These are phyloP conservation scores for Fagus crenata DNA, from an alignment of 306 rosid species.

Conservation along the genomic window DNA sequence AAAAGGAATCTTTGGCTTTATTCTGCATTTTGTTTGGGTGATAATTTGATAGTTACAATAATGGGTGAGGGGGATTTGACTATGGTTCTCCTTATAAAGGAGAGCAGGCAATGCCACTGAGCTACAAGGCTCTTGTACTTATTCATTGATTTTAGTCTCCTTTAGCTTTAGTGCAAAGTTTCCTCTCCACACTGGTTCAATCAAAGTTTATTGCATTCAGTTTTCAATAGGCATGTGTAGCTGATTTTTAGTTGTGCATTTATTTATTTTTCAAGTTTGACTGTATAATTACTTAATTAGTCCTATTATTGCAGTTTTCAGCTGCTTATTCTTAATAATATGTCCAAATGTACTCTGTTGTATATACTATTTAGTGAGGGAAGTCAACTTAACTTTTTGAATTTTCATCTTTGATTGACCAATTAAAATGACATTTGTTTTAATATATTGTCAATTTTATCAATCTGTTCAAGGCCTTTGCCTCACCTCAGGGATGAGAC, in stretches of 20 bases:
- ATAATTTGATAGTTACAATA: too few relatives aligned
- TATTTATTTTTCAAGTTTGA: not conserved
- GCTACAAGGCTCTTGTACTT: too few relatives aligned
- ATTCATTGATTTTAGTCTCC: not conserved
- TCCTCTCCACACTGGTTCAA: not conserved
- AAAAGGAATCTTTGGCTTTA: not conserved
- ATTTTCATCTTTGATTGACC: not conserved
- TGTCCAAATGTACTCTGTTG: not conserved
- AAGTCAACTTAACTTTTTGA: not conserved
- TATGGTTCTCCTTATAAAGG: too few relatives aligned
- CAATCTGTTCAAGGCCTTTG: not conserved
- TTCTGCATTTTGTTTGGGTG: not conserved
- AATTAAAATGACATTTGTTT: not conserved
- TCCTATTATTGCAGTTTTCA: not conserved
- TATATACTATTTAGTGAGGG: not conserved
- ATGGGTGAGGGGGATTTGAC: too few relatives aligned
- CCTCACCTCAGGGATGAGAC: not conserved
- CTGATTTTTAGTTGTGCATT: not conserved
- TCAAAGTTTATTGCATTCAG: not conserved
- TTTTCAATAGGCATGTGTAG: not conserved
- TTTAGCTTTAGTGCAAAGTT: not conserved
- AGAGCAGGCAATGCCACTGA: too few relatives aligned
- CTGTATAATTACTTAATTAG: not conserved
- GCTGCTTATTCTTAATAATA: not conserved
- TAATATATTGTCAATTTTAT: not conserved